Conservation (phyloP, 345 rosid genomes). For the Bretschneidera sinensis region DNA sequence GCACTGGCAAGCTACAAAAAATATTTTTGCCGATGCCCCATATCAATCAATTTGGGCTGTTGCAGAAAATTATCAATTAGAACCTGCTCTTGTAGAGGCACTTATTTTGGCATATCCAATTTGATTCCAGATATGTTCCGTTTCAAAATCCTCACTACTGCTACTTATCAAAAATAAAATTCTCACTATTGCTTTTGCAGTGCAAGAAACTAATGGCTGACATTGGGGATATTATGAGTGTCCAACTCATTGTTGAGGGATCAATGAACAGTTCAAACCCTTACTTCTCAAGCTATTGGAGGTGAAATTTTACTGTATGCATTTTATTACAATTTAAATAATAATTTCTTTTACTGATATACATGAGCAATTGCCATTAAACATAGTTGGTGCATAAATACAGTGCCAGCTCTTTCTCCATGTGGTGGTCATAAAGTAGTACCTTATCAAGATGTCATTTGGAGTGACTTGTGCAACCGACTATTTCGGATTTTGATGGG, state of each 20-base stretch:
- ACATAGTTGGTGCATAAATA: neutral
- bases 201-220: slow-evolving; percentile 63
- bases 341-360: neutral
- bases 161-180: too few species aligned
- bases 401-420: neutral
- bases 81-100: slow-evolving; percentile 89
- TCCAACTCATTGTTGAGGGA: slow-evolving; percentile 88
- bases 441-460: too few species aligned
- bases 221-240: slow-evolving; percentile 79
- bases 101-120: slow-evolving; percentile 7
- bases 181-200: slow-evolving; percentile 45
- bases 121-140: slow-evolving; percentile 5
- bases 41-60: slow-evolving; percentile 75
- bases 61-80: slow-evolving; percentile 95
- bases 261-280: slow-evolving; percentile 94
- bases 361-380: neutral
- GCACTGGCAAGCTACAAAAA: slow-evolving; percentile 59
- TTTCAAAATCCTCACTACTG: slow-evolving; percentile 26
- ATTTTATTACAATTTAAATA: slow-evolving; percentile 1
- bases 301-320: slow-evolving; percentile 70
- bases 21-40: slow-evolving; percentile 37
- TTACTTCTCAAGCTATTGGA: slow-evolving; percentile 94
- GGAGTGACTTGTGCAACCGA: too few species aligned
- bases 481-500: too few species aligned
- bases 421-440: neutral